A percentile compares a stretch with the other conserved stretches of the same genome.
Evolutionary conservation across 768 basidiomycete genomes (phyloP).

Genomic region (Phanerodontia chrysosporium): DNA sequence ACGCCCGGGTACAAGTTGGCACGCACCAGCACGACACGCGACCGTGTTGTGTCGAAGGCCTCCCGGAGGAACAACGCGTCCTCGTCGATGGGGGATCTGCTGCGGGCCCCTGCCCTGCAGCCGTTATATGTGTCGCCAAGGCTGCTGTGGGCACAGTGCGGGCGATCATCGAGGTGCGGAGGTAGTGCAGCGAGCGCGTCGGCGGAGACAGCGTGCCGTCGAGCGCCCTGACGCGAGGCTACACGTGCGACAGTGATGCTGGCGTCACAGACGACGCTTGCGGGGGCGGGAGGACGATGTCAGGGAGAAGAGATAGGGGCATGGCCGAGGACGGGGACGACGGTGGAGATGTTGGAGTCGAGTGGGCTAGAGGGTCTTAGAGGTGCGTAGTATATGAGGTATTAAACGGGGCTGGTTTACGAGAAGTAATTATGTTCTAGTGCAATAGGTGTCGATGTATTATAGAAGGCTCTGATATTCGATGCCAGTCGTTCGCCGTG

Average conservation of each 20-base stretch:
- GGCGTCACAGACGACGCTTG: not conserved
- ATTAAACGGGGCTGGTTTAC: not conserved
- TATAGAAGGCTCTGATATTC: not conserved
- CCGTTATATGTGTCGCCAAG: not conserved
- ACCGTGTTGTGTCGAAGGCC: constrained; percentile 3
- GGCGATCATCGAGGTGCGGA: not conserved
- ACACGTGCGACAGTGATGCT: too few relatives aligned
- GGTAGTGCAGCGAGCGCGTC: not conserved
- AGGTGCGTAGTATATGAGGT: not conserved
- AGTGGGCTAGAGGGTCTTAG: not conserved
- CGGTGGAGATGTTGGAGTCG: not conserved
- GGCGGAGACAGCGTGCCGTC: not conserved
- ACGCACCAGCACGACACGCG: constrained; percentile 8
- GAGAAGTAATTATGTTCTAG: not conserved
- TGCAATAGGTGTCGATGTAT: not conserved
- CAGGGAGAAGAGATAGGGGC: not conserved
- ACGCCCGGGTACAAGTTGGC: not conserved
- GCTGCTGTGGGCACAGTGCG: not conserved
- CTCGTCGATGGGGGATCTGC: not conserved
- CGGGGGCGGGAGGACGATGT: not conserved
- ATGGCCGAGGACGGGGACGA: not conserved
- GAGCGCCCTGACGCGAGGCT: not conserved
- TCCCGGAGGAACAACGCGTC: not conserved
- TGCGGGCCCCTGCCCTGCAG: too few relatives aligned
- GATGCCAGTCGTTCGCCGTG: not conserved